phyloP scores from a whole-genome alignment of 139 green algal genomes.

The Tetradesmus obliquus region DNA sequence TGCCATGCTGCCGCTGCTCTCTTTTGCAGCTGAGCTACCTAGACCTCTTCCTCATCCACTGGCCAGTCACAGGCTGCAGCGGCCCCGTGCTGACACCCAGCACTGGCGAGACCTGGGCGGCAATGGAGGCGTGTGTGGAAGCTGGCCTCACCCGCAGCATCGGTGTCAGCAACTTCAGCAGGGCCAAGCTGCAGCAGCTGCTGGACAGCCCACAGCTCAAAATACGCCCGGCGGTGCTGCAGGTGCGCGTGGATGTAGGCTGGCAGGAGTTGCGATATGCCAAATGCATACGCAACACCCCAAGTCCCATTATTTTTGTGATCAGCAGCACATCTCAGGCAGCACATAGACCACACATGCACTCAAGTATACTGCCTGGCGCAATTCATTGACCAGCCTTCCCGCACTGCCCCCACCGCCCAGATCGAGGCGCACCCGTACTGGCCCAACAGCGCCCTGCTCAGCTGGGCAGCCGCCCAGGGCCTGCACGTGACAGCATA shows the following conservation, averaged over 20 bases:
- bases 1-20: neutral
- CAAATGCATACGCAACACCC: neutral
- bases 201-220: slow-evolving; percentile 41
- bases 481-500: slow-evolving; percentile 94
- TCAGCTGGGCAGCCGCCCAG: slow-evolving; percentile 65
- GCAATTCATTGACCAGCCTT: no score
- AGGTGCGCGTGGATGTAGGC: neutral
- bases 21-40: slow-evolving; percentile 63
- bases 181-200: slow-evolving; percentile 75
- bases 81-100: slow-evolving; percentile 70
- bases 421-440: slow-evolving; percentile 89
- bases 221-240: slow-evolving; percentile 25
- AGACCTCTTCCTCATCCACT: slow-evolving; percentile 93
- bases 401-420: no score
- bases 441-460: slow-evolving; percentile 85
- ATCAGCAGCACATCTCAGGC: neutral
- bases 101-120: slow-evolving; percentile 66
- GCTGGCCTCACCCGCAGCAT: slow-evolving; percentile 79
- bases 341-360: neutral
- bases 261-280: neutral
- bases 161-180: slow-evolving; percentile 88
- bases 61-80: slow-evolving; percentile 70
- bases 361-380: no score
- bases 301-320: neutral
- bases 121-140: slow-evolving; percentile 77